Base-by-base conservation (phyloP, 2,329 filamentous ascomycete species). In the Neonectria ditissima region DNA sequence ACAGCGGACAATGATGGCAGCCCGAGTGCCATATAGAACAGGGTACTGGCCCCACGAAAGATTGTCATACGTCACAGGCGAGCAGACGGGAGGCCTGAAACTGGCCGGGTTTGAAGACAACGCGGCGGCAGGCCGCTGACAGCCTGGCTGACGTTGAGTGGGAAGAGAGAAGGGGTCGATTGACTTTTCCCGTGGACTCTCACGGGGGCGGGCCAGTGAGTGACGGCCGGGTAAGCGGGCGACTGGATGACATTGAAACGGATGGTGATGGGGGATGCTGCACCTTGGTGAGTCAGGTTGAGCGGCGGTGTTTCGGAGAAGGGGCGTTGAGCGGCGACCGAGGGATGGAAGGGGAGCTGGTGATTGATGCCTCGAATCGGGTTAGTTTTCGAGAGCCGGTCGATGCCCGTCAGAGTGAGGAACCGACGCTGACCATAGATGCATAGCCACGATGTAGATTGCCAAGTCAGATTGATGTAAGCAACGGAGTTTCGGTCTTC, bases 61-160 rank as follows among this genome's bases (percentile, higher is more conserved):
- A 14, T 50, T 11, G 30, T 50, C 47, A 50, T 26, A 30, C 10
- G 41, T 22, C 43, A 20, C 26, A 26, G 20, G 37, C 28, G 26
- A 32, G 20, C 37, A 52, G 26, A 14, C 47, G 13, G 59, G 39
- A 57, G 53, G 53, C 59, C 53, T 62, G 59, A 62, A 62, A 62
- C 59, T 39, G 39, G 45, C 41, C 22, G 55, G 28, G 59, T 56
- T 57, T 56, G 37, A 55, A 44, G 45, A 37, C 24, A 41, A 30
- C 22, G 26, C 55, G 44, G 14, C 37, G 20, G n/a, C 28, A 41
- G 20, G n/a, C 22, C 45, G 52, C 28, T 44, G 28, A 43, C 32
- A 37, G 16, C 34, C 18, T 8, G n/a, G 13, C 16, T 47, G 32
- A 32, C 39, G 26, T 16, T 18, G n/a, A 16, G n/a, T 26, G 18